Base-by-base conservation (phyloP, 148 eudicot species). In the Salicornia ramosissima region DNA sequence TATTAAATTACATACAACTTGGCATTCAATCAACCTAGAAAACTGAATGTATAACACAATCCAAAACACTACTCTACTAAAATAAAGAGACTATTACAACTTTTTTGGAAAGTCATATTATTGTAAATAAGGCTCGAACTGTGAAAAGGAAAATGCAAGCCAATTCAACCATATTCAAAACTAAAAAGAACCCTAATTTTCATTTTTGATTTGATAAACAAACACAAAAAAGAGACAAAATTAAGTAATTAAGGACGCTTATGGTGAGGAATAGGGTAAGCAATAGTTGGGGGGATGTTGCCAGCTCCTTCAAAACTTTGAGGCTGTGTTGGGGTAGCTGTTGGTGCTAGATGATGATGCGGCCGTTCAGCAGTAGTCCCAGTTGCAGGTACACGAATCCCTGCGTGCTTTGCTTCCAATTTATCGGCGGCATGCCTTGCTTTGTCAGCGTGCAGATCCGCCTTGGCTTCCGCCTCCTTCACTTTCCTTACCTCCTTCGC, bases 401-500 rank as follows among this genome's bases (percentile, higher is more conserved):
- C 74, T 1, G 45, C 55, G 18, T 78, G 81, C 61, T 78, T 78
- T 1, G 81, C 47, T 9, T 78, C 71, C 2, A 86, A 74, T 67
- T 84, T 87, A 75, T 90, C 82, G 0, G 83, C 90, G 0, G 86
- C 88, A 13, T 87, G 90, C 10, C 69, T 70, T 0, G 89, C 90
- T 52, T 89, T 89, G 1, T 77, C 80, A 13, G 68, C 65, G 39
- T 89, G 96, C 28, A 91, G 74, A 14, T 81, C 77, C 64, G 86
- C 86, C 75, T 86, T 87, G 2, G 97, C 95, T 46, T 88, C 86
- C 0, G 90, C 92, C 77, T 92, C 96, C 74, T 87, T 89, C 9
- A 81, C 87, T 69, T 91, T 89, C 78, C 78, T 75, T 11, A 33
- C 46, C 80, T 91, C 84, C 5, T 79, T 68, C 0, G 92, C 90